Percentiles rank a stretch among this genome's conserved stretches.
Conservation (phyloP, 2,329 filamentous ascomycete species). For the Xylariaceae sp. region DNA sequence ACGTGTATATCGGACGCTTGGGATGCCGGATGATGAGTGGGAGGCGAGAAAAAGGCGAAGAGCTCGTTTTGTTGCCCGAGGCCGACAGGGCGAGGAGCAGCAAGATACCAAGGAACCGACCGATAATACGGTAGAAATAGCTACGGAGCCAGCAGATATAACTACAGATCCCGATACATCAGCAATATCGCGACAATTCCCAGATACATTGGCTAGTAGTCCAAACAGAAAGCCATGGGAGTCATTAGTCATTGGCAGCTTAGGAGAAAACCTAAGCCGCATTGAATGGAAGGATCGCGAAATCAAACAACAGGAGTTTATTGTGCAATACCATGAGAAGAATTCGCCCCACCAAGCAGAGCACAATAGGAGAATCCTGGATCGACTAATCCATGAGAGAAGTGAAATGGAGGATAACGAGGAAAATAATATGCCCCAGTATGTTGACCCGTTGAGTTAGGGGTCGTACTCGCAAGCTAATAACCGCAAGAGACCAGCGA, state of each 20-base stretch:
- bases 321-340: constrained; percentile 28
- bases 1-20: constrained; percentile 15
- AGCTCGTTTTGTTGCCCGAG: constrained; percentile 11
- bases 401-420: constrained; percentile 32
- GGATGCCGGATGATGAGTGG: constrained; percentile 26
- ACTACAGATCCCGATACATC: not conserved
- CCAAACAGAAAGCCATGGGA: constrained; percentile 27
- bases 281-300: constrained; percentile 38
- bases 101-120: constrained; percentile 3
- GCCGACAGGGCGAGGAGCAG: not conserved
- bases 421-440: constrained; percentile 34
- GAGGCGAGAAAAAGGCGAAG: constrained; percentile 21
- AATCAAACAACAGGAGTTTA: constrained; percentile 36
- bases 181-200: not conserved
- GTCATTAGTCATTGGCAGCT: constrained; percentile 35
- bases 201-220: not conserved
- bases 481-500: constrained; percentile 25
- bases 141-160: constrained; percentile 1
- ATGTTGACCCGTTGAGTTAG: constrained; percentile 13
- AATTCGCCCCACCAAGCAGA: constrained; percentile 24
- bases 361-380: constrained; percentile 26
- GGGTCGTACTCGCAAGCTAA: constrained; percentile 6
- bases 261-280: constrained; percentile 37
- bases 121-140: not conserved
- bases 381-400: constrained; percentile 27